Evolutionary conservation across 2,329 filamentous ascomycete species (phyloP).

Genomic region (Plectosphaerella cucumerina): DNA sequence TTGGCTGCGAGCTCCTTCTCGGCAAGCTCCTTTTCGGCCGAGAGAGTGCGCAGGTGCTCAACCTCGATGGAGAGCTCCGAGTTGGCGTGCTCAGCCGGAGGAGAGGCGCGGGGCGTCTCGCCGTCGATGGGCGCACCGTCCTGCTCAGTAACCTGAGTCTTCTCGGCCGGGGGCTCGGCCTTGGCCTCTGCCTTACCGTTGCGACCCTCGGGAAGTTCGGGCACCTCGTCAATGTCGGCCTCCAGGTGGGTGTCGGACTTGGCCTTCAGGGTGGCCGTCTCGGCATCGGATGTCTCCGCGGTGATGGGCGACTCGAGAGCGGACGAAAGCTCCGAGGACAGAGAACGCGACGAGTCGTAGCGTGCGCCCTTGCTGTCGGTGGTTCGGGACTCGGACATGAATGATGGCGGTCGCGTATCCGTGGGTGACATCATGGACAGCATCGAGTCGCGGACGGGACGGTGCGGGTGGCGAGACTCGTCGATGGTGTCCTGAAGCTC

Average conservation of each 20-base stretch:
- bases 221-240: neutral
- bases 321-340: slow-evolving; percentile 91
- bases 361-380: slow-evolving; percentile 57
- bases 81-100: neutral
- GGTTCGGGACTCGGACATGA: slow-evolving; percentile 74
- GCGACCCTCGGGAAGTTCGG: neutral
- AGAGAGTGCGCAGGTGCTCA: slow-evolving; percentile 64
- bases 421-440: slow-evolving; percentile 47
- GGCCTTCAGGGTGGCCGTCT: slow-evolving; percentile 45
- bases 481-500: slow-evolving; percentile 83
- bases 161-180: no score
- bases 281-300: slow-evolving; percentile 58
- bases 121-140: neutral
- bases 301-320: slow-evolving; percentile 71
- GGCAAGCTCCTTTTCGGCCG: slow-evolving; percentile 72
- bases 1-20: slow-evolving; percentile 70
- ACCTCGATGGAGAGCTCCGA: slow-evolving; percentile 58
- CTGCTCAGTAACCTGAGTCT: no score
- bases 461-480: slow-evolving; percentile 64
- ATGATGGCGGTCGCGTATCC: slow-evolving; percentile 66
- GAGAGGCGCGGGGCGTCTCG: neutral
- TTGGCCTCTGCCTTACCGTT: neutral
- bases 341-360: slow-evolving; percentile 79
- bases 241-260: slow-evolving; percentile 4
- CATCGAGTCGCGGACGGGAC: slow-evolving; percentile 49